Evolutionary conservation across 75 land plant species (phyloP).

Genomic region (Pinus tabuliformis): DNA sequence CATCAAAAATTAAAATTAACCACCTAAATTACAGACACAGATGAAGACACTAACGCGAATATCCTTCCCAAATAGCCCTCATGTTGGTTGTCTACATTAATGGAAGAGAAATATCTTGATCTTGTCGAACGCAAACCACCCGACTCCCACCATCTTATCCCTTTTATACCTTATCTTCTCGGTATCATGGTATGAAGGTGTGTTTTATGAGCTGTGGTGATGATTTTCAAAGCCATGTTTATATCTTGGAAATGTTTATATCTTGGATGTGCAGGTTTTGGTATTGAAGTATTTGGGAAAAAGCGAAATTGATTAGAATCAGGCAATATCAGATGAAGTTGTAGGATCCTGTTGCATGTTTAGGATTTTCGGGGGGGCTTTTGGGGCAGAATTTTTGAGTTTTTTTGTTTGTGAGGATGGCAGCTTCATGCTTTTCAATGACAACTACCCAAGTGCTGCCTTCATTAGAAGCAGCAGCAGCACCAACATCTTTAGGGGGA

Average conservation of each 20-base stretch:
- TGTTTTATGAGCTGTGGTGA: not conserved
- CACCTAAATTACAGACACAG: too few species aligned
- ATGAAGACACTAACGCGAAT: too few species aligned
- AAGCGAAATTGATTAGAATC: not conserved
- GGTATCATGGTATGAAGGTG: not conserved
- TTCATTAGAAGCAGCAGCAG: not conserved
- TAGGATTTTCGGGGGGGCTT: not conserved
- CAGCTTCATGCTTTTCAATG: constrained; percentile 5
- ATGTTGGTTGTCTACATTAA: too few species aligned
- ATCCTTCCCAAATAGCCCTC: too few species aligned
- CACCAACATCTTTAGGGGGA: not conserved
- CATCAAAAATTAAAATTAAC: too few species aligned
- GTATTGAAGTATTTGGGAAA: not conserved
- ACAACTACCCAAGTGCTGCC: not conserved
- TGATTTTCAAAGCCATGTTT: not conserved
- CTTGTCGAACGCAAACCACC: not conserved
- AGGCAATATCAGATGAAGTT: not conserved
- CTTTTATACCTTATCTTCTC: not conserved
- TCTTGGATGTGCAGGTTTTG: not conserved
- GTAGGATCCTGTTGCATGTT: not conserved
- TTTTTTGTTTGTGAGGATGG: not conserved
- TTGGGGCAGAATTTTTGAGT: not conserved
- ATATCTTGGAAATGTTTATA: not conserved
- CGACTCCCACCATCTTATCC: not conserved
- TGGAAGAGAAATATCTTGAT: too few species aligned